These are phyloP conservation scores for Dictyophora rubrovolvata DNA, from an alignment of 768 basidiomycete genomes.

Conservation along the genomic window DNA sequence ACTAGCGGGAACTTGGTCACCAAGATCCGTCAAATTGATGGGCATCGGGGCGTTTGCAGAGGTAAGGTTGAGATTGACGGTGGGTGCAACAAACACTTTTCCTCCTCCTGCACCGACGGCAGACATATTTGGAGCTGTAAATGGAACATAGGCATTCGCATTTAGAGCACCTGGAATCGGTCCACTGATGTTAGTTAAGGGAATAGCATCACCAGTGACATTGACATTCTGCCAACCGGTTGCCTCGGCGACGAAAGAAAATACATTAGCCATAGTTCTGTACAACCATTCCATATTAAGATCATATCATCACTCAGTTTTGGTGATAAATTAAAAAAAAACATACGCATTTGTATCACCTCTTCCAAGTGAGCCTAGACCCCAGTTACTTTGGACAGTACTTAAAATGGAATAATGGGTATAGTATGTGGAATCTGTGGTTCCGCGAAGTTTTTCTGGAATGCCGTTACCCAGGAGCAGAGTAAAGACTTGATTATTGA, in stretches of 20 bases:
- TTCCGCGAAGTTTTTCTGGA: constrained; percentile 10
- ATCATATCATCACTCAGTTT: neutral
- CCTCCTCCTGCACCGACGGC: constrained; percentile 16
- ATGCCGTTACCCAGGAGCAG: constrained; percentile 10
- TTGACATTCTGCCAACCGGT: constrained; percentile 11
- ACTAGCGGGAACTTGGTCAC: neutral
- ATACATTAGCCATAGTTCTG: constrained; percentile 15
- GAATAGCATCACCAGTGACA: constrained; percentile 10
- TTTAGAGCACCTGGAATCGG: constrained; percentile 14
- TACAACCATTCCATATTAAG: constrained; percentile 1
- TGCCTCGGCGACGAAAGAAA: constrained; percentile 12
- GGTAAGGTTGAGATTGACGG: constrained; percentile 20
- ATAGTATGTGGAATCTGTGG: constrained; percentile 16
- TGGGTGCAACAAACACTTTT: constrained; percentile 9
- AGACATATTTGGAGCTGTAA: constrained; percentile 12
- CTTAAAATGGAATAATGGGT: constrained; percentile 18
- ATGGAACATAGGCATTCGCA: constrained; percentile 8
- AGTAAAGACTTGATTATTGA: constrained; percentile 13
- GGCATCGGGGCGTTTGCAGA: constrained; percentile 25
- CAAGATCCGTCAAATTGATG: constrained; percentile 28
- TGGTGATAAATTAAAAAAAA: neutral
- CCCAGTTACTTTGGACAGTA: constrained; percentile 19
- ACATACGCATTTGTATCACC: constrained; percentile 13
- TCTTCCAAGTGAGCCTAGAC: constrained; percentile 15
- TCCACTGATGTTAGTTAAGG: constrained; percentile 17